A percentile compares a stretch with the other conserved stretches of the same genome.
phyloP scores from a whole-genome alignment of 345 rosid genomes.

The Sisymbrium altissimum region DNA sequence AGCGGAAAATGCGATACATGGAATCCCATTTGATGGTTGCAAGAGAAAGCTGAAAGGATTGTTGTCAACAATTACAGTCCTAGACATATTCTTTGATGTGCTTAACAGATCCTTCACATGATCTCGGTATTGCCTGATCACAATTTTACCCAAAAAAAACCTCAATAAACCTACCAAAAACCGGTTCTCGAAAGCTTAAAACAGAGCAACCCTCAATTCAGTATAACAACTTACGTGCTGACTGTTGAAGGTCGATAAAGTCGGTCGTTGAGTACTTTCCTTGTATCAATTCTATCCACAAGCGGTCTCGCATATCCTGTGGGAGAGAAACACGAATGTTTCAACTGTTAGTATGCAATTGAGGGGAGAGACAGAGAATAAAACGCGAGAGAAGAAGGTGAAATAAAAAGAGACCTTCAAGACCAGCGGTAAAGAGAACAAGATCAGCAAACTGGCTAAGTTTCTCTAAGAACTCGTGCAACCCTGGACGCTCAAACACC shows the following conservation, averaged over 20 bases:
- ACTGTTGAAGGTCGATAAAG: slow-evolving; percentile 95
- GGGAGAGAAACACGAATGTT: neutral
- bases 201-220: neutral
- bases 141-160: neutral
- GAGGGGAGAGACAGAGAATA: neutral
- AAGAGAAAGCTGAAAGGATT: slow-evolving; percentile 95
- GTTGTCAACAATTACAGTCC: slow-evolving; percentile 89
- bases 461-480: slow-evolving; percentile 70
- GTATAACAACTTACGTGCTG: slow-evolving; percentile 74
- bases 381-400: too few relatives aligned
- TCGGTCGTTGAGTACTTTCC: slow-evolving; percentile 63
- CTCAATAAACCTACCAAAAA: neutral
- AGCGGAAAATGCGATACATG: slow-evolving; percentile 87
- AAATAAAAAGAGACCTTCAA: slow-evolving; percentile 63
- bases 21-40: slow-evolving; percentile 95
- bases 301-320: slow-evolving; percentile 96
- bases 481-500: slow-evolving; percentile 93
- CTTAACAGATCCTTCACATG: slow-evolving; percentile 91
- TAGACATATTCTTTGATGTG: slow-evolving; percentile 63
- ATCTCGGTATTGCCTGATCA: slow-evolving; percentile 70
- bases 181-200: neutral
- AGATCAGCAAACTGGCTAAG: slow-evolving; percentile 80
- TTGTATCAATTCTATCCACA: slow-evolving; percentile 76
- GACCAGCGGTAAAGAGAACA: slow-evolving; percentile 89
- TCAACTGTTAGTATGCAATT: neutral